Evolutionary conservation across 2,329 filamentous ascomycete species (phyloP).

Genomic region (Meredithiella fracta): DNA sequence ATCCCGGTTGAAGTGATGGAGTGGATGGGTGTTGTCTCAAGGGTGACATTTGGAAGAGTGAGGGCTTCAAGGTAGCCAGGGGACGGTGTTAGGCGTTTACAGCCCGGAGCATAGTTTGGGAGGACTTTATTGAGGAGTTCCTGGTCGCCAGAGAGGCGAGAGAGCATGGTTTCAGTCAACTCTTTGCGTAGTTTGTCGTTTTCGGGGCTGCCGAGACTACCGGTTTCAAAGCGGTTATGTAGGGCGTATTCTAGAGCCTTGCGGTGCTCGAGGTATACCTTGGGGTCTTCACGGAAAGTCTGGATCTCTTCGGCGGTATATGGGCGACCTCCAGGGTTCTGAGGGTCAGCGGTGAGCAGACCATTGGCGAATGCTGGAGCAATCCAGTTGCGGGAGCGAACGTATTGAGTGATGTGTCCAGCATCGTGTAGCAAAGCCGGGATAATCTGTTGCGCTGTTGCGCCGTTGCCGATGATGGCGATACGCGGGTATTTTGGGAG

Average conservation of each 20-base stretch:
- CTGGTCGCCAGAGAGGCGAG: not conserved
- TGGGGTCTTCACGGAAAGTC: not conserved
- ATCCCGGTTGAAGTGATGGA: conserved; percentile 12
- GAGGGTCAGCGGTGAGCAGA: not conserved
- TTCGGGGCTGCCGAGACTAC: not conserved
- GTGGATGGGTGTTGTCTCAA: conserved; percentile 24
- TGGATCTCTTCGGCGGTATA: not conserved
- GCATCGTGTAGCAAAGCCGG: not conserved
- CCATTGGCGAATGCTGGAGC: not conserved
- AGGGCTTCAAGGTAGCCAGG: conserved; percentile 28
- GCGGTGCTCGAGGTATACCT: not conserved
- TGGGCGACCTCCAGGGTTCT: not conserved
- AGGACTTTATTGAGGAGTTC: not conserved
- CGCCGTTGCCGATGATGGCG: not conserved
- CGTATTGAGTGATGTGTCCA: not conserved
- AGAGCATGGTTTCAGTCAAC: not conserved
- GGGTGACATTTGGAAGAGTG: conserved; percentile 27
- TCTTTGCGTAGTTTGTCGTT: not conserved
- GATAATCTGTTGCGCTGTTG: not conserved
- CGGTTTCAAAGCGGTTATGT: not conserved
- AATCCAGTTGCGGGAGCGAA: not conserved
- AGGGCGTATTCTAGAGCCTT: not conserved
- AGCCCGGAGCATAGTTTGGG: conserved; percentile 22
- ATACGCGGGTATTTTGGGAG: not conserved
- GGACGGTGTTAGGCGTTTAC: conserved; percentile 26